These are phyloP conservation scores for Croton setiger DNA, from an alignment of 441 rosid species.

Conservation along the genomic window DNA sequence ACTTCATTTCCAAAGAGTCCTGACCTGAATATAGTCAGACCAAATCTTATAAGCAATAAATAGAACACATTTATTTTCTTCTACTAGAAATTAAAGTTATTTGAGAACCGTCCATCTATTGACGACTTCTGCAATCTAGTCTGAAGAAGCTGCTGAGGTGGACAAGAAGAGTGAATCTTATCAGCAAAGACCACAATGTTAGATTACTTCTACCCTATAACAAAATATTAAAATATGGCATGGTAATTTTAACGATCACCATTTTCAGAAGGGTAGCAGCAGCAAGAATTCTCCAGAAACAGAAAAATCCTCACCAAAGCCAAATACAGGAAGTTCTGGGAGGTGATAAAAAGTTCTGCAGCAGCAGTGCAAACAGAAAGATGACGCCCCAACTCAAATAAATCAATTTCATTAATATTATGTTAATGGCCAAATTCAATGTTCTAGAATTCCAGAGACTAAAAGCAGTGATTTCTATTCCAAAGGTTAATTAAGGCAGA, in stretches of 20 bases:
- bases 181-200: constrained; percentile 3
- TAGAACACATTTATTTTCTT: not conserved
- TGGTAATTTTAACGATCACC: not conserved
- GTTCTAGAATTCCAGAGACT: not conserved
- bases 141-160: not conserved
- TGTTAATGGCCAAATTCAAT: not conserved
- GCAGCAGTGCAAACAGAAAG: not conserved
- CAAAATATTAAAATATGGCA: not conserved
- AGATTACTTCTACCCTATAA: not conserved
- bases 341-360: not conserved
- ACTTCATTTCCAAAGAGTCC: constrained; percentile 82
- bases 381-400: not conserved
- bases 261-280: not conserved
- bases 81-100: not conserved
- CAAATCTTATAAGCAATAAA: constrained; percentile 12
- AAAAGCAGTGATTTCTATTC: not conserved
- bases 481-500: no score
- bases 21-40: constrained; percentile 39
- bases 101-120: not conserved
- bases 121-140: not conserved
- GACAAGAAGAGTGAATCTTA: not conserved
- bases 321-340: not conserved
- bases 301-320: not conserved
- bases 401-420: not conserved
- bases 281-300: constrained; percentile 1